Conservation (phyloP, 805 yeast genomes). For the Kluyveromyces wickerhamii region DNA sequence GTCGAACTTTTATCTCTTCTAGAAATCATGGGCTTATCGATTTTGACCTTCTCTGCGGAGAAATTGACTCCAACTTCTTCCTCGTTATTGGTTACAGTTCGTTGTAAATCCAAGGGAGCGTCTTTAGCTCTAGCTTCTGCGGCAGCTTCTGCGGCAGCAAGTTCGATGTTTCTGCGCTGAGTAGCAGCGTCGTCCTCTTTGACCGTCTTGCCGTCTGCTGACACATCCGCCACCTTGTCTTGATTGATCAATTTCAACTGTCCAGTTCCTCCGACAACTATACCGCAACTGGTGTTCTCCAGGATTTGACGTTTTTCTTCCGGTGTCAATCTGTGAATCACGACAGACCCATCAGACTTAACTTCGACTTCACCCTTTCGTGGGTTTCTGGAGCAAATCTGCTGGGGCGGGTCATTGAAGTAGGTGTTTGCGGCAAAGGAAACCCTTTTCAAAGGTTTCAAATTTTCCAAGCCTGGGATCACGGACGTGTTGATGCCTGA, state of each 20-base stretch:
- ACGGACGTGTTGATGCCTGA: conserved; percentile 7
- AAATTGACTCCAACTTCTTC: conserved; percentile 32
- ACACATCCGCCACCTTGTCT: conserved; percentile 9
- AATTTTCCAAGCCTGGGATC: conserved; percentile 36
- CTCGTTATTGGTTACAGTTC: conserved; percentile 28
- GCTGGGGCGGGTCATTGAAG: conserved; percentile 81
- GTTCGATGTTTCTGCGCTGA: conserved; percentile 25
- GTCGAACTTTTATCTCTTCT: conserved; percentile 22
- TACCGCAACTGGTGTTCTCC: conserved; percentile 49
- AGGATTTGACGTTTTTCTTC: conserved; percentile 42
- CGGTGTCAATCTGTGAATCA: conserved; percentile 46
- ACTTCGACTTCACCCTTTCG: conserved; percentile 75
- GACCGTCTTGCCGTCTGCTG: conserved; percentile 5
- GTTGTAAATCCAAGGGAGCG: conserved; percentile 26
- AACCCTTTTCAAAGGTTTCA: conserved; percentile 49
- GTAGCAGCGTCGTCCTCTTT: conserved; percentile 16
- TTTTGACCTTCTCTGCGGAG: conserved; percentile 31
- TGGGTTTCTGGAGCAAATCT: conserved; percentile 74
- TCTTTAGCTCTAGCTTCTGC: conserved; percentile 32
- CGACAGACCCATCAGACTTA: conserved; percentile 43
- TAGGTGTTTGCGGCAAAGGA: conserved; percentile 72
- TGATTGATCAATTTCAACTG: conserved; percentile 40
- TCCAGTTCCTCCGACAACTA: conserved; percentile 75
- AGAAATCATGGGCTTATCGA: conserved; percentile 38
- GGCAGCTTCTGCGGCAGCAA: conserved; percentile 33